Conservation (phyloP, 2,329 filamentous ascomycete genomes). For the Seiridium unicorne region DNA sequence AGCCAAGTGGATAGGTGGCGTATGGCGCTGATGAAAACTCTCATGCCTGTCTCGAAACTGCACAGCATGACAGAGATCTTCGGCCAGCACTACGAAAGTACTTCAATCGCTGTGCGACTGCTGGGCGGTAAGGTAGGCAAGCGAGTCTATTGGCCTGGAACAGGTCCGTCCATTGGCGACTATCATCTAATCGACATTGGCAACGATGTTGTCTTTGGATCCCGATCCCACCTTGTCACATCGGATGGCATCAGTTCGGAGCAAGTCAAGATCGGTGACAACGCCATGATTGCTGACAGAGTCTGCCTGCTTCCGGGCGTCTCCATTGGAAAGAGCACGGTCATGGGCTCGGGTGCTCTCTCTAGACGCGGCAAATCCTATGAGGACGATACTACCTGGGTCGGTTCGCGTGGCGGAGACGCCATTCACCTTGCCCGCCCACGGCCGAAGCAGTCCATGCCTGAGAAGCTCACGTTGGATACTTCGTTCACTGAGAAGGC, state of each 20-base stretch:
- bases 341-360: slow-evolving; percentile 53
- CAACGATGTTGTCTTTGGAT: slow-evolving; percentile 59
- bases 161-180: slow-evolving; percentile 50
- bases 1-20: slow-evolving; percentile 42
- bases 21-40: slow-evolving; percentile 38
- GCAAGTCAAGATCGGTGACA: slow-evolving; percentile 41
- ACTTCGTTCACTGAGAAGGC: neutral
- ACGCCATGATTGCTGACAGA: slow-evolving; percentile 57
- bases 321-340: slow-evolving; percentile 43
- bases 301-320: slow-evolving; percentile 52
- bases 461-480: neutral
- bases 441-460: neutral
- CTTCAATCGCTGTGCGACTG: slow-evolving; percentile 46
- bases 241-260: slow-evolving; percentile 50
- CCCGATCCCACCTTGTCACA: slow-evolving; percentile 51
- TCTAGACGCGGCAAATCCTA: slow-evolving; percentile 45
- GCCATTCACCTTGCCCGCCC: slow-evolving; percentile 37
- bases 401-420: slow-evolving; percentile 51
- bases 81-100: slow-evolving; percentile 54
- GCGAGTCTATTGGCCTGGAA: slow-evolving; percentile 57
- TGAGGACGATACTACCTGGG: slow-evolving; percentile 43
- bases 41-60: slow-evolving; percentile 42
- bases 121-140: slow-evolving; percentile 52
- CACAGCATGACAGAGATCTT: slow-evolving; percentile 49
- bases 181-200: slow-evolving; percentile 55